Evolutionary conservation across 2,329 filamentous ascomycete genomes (phyloP), one percentile per base, ranked within the genome.

Genomic region (Botrytis sinoallii): DNA sequence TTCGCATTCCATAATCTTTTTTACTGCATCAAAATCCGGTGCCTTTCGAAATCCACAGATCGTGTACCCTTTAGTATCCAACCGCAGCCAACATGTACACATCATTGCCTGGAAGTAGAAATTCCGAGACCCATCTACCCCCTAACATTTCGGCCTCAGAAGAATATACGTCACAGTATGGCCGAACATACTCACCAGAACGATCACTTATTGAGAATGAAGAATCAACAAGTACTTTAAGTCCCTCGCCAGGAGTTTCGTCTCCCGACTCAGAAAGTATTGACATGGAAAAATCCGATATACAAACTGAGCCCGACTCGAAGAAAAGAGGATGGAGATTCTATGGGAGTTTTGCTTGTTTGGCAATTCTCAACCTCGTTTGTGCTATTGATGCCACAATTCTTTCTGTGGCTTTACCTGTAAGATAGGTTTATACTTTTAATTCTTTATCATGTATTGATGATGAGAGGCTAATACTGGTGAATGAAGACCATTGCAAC

Each of bases 341-440:
- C 42, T 75, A 74, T 60, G 74, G 75, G 42, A 77, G 76, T 59
- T 78, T 79, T 74, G 71, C 59, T n/a, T 78, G 74, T 70, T 70
- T 79, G 44, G 77, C 73, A 66, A 38, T 79, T 20, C 68, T 78
- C 35, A 79, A 79, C 70, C 81, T 91, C 32, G 88, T 90, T 83
- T 88, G 88, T 16, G 88, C 89, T n/a, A 83, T 92, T 52, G 89
- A 92, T 81, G 89, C 88, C 12, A 91, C 90, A 0, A 90, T 87
- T 22, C 84, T 91, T 70, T 73, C 73, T 5, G 77, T 79, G 48
- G 74, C 75, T 61, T 72, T 79, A 70, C 76, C 77, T 64, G 77
- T 79, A 77, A 73, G 75, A 66, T n/a, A n/a, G 7, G 16, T 64
- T 57, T 70, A 20, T 46, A 57, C 32, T 55, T 44, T 16, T 57